Evolutionary conservation across 306 rosid species (phyloP), one percentile per base, ranked within the genome.

Genomic region (Prunus campanulata): DNA sequence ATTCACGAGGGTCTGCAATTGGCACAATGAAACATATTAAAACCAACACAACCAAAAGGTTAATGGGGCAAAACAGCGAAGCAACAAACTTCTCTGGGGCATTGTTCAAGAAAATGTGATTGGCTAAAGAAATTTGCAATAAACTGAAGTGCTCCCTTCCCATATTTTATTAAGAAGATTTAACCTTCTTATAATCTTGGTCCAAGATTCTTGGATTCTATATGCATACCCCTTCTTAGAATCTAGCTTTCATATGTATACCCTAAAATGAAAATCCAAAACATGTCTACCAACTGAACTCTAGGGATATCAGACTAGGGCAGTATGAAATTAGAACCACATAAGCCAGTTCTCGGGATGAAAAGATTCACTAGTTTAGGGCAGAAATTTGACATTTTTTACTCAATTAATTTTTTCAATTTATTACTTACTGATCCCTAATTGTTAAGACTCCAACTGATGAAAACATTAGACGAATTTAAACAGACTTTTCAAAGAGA

Each of bases 1-100:
- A 92, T 16, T 96, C 99, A 9, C 88, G 85, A 3, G 97, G 97
- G 35, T 92, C 98, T 96, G 97, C 93, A 88, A 44, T 30, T 15
- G 55, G 44, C 35, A 46, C 42, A 47, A 59, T 5, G 24, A 49
- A 67, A 49, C 59, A 49, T 14, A n/a, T 51, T 48, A 57, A 3
- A 64, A 59, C 77, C 19, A 68, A 11, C 16, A 57, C n/a, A 18
- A 69, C 32, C 75, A 48, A 3, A 11, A 16, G 15, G 20, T 1
- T 46, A 32, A 15, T 3, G 61, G 6, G 35, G 16, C 42, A 44
- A 55, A 25, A n/a, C 25, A 4, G 18, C 30, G 20, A 13, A 25
- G 11, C 2, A 55, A 20, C 46, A 68, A 0, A 9, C 22, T 52
- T 52, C 19, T 52, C 22, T 15, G 42, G 19, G 20, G 72, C 2